phyloP scores from a whole-genome alignment of 345 rosid species.

The Citrus hindsii region DNA sequence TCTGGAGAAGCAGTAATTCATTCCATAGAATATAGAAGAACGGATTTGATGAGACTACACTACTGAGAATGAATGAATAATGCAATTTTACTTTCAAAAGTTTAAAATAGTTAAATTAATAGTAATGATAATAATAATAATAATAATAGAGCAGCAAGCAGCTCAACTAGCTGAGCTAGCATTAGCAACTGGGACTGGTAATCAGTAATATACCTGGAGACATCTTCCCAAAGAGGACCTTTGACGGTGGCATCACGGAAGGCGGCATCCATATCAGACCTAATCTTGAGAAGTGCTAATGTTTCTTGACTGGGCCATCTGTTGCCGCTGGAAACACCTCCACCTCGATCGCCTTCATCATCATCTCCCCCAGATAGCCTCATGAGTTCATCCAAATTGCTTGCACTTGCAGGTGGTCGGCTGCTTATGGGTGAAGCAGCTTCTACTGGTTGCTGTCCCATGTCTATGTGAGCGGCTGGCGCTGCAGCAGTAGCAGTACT shows the following conservation, averaged over 20 bases:
- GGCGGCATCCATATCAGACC: conserved; percentile 85
- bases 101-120: not conserved
- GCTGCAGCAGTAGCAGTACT: conserved; percentile 8
- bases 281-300: conserved; percentile 68
- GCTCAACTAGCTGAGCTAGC: too few relatives aligned
- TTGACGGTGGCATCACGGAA: conserved; percentile 85
- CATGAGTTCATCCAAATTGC: conserved; percentile 55
- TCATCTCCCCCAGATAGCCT: conserved; percentile 40
- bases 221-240: conserved; percentile 92
- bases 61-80: not conserved
- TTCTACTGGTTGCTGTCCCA: conserved; percentile 50
- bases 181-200: too few relatives aligned
- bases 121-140: not conserved
- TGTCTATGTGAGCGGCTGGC: conserved; percentile 19
- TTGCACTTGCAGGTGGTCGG: conserved; percentile 60
- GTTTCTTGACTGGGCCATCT: conserved; percentile 96
- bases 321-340: conserved; percentile 50
- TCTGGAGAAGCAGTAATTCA: not conserved
- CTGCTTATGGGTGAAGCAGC: conserved; percentile 90
- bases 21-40: not conserved
- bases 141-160: not conserved
- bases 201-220: conserved; percentile 54
- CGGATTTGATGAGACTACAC: not conserved
- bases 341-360: conserved; percentile 41
- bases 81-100: not conserved